phyloP scores from a whole-genome alignment of 768 basidiomycete genomes.

The Mycena haematopus region DNA sequence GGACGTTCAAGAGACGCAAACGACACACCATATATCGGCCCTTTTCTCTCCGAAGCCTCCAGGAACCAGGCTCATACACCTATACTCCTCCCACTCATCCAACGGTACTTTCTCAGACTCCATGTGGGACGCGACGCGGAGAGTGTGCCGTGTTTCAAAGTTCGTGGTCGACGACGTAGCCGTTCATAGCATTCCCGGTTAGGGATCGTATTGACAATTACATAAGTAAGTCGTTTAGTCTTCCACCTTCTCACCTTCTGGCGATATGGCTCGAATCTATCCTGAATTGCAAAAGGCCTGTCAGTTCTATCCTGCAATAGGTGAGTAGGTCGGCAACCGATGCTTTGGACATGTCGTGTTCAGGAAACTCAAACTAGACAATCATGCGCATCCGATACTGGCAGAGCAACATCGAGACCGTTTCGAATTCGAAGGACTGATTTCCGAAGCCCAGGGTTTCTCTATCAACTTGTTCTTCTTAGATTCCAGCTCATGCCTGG shows the following conservation, averaged over 20 bases:
- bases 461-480: not conserved
- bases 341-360: not conserved
- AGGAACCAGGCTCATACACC: constrained; percentile 55
- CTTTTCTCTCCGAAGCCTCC: constrained; percentile 71
- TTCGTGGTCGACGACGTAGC: no score
- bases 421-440: constrained; percentile 66
- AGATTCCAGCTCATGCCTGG: not conserved
- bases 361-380: constrained; percentile 66
- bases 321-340: not conserved
- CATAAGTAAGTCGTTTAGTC: no score
- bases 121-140: constrained; percentile 11
- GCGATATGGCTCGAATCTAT: not conserved
- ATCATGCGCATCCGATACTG: constrained; percentile 80
- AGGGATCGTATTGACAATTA: not conserved
- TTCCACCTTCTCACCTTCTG: not conserved
- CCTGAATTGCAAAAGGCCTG: constrained; percentile 11
- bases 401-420: constrained; percentile 47
- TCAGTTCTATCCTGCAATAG: constrained; percentile 15
- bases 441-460: constrained; percentile 60
- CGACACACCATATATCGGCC: constrained; percentile 59
- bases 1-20: constrained; percentile 31
- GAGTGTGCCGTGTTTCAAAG: not conserved
- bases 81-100: constrained; percentile 53
- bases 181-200: no score
- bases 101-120: constrained; percentile 15